Evolutionary conservation across 1,139 yeast genomes (phyloP), one percentile per base, ranked within the genome.

Genomic region (Scheffersomyces insectosa): DNA sequence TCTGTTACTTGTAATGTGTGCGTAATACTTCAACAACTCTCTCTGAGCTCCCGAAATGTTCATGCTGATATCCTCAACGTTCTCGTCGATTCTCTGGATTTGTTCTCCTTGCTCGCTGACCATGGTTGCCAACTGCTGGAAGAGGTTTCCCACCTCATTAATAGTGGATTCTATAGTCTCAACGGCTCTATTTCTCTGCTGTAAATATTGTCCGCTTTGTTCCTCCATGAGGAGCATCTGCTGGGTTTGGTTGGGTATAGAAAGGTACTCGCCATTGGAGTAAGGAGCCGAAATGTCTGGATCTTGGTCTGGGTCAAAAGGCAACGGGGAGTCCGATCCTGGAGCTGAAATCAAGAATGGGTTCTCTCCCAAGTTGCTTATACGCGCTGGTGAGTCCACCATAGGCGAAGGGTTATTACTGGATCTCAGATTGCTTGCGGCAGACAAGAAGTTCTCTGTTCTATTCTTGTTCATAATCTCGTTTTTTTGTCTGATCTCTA

Each of bases 91-190:
- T 59, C 98, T 76, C 63, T 93, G 99, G 45, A 93, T 93, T 25
- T 86, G 88, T 57, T 93, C 99, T 36, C 98, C 95, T 66, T 93
- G 99, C 64, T 95, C 99, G 48, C 89, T 91, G 10, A 93, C 97
- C 98, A 93, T 91, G 2, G 96, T 87, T 3, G 98, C 97, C 56
- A 93, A 75, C 65, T 93, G 99, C 55, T 88, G 95, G 68, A 95
- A 93, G 51, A 93, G 77, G 44, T 88, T 88, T 28, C 99, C 99
- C 36, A 93, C 96, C 65, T 93, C 99, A 59, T 91, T 95, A 48
- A 93, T 93, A 1, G 99, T 93, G 20, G 91, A 80, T 61, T 93
- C 99, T 41, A 93, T 93, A 2, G 97, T 89, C 62, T 93, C 98
- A 39, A 93, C 97, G 0, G 99, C 99, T 36, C 84, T 68, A 55